Evolutionary conservation across 78 protist genomes (phyloP).

Genomic region (Mastigamoeba balamuthi): DNA sequence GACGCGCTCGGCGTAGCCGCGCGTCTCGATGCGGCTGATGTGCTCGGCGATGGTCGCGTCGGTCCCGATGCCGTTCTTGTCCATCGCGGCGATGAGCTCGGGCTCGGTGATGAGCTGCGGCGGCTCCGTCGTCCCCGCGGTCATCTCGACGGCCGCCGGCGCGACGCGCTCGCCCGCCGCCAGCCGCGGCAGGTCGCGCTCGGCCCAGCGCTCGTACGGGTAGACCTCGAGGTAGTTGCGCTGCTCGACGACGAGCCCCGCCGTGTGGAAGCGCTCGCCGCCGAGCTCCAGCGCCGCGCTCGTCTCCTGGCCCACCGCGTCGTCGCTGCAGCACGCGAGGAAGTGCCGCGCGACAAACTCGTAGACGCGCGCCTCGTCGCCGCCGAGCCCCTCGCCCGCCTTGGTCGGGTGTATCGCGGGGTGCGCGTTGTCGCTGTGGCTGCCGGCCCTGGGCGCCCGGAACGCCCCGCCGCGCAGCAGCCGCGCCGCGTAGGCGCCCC

Average conservation of each 20-base stretch:
- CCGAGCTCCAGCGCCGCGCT: constrained; percentile 49
- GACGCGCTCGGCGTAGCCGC: constrained; percentile 64
- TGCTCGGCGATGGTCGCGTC: constrained; percentile 99
- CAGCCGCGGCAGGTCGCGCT: constrained; percentile 61
- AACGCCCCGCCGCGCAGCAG: constrained; percentile 36
- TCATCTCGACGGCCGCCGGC: constrained; percentile 49
- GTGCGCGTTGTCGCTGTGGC: constrained; percentile 86
- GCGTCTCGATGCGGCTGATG: constrained; percentile 72
- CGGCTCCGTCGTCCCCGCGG: constrained; percentile 73
- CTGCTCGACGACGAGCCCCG: constrained; percentile 51
- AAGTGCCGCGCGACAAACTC: constrained; percentile 88
- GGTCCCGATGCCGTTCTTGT: constrained; percentile 89
- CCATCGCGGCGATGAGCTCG: constrained; percentile 92
- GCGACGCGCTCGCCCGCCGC: constrained; percentile 49
- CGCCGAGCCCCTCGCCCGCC: constrained; percentile 1
- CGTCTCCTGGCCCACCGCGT: constrained; percentile 84
- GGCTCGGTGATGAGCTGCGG: constrained; percentile 88
- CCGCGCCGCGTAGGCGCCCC: constrained; percentile 62
- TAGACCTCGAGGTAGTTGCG: constrained; percentile 73
- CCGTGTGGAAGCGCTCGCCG: constrained; percentile 56
- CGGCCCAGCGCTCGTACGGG: constrained; percentile 81
- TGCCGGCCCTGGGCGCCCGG: constrained; percentile 75
- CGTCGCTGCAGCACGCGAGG: constrained; percentile 87
- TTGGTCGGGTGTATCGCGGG: constrained; percentile 97
- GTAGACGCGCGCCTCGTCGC: constrained; percentile 46